phyloP scores from a whole-genome alignment of 139 green algal species.

The Chlamydomonas eustigma region DNA sequence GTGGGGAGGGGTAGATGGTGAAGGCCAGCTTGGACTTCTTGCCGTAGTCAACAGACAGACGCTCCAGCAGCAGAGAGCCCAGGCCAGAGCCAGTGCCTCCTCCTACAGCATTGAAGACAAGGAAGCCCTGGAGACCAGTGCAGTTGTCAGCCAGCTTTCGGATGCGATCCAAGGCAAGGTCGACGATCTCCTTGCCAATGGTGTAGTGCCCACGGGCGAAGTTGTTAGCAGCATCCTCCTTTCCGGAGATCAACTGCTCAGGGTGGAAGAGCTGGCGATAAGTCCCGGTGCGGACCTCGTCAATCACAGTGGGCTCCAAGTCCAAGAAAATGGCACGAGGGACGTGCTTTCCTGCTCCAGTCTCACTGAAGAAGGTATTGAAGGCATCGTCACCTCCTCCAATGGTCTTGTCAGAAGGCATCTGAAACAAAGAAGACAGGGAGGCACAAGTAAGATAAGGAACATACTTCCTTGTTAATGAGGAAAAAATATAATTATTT shows the following conservation, averaged over 20 bases:
- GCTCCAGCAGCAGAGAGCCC: slow-evolving; percentile 94
- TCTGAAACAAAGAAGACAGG: no score
- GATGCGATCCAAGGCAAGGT: slow-evolving; percentile 86
- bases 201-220: slow-evolving; percentile 89
- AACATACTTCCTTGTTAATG: no score
- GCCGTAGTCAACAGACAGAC: slow-evolving; percentile 98
- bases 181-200: slow-evolving; percentile 95
- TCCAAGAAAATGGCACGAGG: slow-evolving; percentile 88
- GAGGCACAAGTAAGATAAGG: no score
- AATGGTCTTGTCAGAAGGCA: slow-evolving; percentile 92
- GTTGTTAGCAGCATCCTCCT: slow-evolving; percentile 90
- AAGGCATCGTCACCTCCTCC: no score
- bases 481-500: no score
- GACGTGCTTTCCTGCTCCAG: slow-evolving; percentile 91
- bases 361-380: slow-evolving; percentile 98
- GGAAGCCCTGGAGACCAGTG: slow-evolving; percentile 95
- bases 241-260: slow-evolving; percentile 96
- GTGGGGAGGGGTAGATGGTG: no score
- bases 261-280: slow-evolving; percentile 97
- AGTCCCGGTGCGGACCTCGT: no score
- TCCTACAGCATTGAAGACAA: no score
- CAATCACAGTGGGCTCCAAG: slow-evolving; percentile 93
- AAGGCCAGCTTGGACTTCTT: no score
- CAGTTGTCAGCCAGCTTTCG: slow-evolving; percentile 97
- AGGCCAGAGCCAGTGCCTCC: slow-evolving; percentile 93